Conservation (phyloP, 805 yeast genomes). For the Myxozyma udenii region DNA sequence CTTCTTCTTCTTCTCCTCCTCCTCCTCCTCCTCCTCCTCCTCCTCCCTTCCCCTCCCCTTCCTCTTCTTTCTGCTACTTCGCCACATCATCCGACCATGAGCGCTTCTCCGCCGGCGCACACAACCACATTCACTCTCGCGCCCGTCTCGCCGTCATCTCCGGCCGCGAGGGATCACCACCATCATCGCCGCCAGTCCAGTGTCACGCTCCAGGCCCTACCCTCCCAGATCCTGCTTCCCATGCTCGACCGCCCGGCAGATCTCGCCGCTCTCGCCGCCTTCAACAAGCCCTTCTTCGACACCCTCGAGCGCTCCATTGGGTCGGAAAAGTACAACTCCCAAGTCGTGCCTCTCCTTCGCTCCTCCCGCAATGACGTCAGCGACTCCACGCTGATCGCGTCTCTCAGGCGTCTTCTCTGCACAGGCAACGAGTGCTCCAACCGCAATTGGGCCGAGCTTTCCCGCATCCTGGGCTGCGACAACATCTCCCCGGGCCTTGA, state of each 20-base stretch:
- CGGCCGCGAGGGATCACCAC: too few species aligned
- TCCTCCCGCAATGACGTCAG: conserved; percentile 9
- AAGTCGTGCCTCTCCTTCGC: conserved; percentile 14
- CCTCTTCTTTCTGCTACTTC: not conserved
- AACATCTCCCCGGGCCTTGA: too few species aligned
- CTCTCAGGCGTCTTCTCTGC: conserved; percentile 13
- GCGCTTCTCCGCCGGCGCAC: not conserved
- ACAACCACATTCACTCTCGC: not conserved
- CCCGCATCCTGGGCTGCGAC: conserved; percentile 23
- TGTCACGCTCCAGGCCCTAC: conserved; percentile 15
- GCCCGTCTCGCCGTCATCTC: not conserved
- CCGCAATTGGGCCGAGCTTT: conserved; percentile 22
- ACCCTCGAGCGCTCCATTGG: conserved; percentile 20
- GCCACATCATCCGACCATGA: too few species aligned
- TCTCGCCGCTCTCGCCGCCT: conserved; percentile 10
- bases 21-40: not conserved
- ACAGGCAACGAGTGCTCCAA: conserved; percentile 4
- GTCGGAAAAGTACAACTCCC: conserved; percentile 8
- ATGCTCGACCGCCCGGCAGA: conserved; percentile 25
- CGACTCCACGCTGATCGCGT: conserved; percentile 15
- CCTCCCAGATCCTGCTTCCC: conserved; percentile 27
- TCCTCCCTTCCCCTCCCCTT: not conserved
- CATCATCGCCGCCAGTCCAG: conserved; percentile 12
- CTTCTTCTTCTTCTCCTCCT: not conserved
- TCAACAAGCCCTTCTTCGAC: conserved; percentile 19